Evolutionary conservation across 176 grass and related monocot species (phyloP).

Genomic region (Aegilops sharonensis): DNA sequence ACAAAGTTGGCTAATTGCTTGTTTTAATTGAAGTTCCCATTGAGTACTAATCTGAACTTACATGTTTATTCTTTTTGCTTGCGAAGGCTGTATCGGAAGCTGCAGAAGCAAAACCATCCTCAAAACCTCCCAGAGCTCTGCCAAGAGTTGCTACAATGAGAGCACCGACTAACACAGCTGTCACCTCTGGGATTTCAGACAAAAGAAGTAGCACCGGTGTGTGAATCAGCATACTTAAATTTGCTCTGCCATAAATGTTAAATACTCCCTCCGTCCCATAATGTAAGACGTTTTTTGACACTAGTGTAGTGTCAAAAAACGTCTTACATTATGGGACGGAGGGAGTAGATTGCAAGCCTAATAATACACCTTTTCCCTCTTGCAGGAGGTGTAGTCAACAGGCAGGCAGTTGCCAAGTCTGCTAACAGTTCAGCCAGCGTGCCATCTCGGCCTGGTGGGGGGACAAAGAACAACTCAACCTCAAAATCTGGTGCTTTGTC

Average conservation of each 20-base stretch:
- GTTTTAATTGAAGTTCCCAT: neutral
- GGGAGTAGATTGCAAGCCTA: neutral
- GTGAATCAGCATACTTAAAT: conserved; percentile 7
- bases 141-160: conserved; percentile 54
- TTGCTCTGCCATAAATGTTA: conserved; percentile 3
- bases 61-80: conserved; percentile 11
- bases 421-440: conserved; percentile 26
- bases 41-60: conserved; percentile 7
- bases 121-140: conserved; percentile 56
- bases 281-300: no score
- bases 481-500: conserved; percentile 14
- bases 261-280: neutral
- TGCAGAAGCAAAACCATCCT: conserved; percentile 48
- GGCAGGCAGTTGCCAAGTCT: conserved; percentile 33
- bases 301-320: no score
- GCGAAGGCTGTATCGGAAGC: conserved; percentile 30
- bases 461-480: conserved; percentile 20
- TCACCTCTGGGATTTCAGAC: conserved; percentile 23
- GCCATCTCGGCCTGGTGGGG: conserved; percentile 8
- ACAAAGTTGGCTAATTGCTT: neutral
- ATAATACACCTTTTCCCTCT: neutral
- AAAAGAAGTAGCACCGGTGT: conserved; percentile 72
- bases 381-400: conserved; percentile 50
- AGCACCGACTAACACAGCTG: conserved; percentile 38
- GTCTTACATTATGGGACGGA: no score